Conservation (phyloP, 2,329 filamentous ascomycete genomes). For the Alternaria gaisen region DNA sequence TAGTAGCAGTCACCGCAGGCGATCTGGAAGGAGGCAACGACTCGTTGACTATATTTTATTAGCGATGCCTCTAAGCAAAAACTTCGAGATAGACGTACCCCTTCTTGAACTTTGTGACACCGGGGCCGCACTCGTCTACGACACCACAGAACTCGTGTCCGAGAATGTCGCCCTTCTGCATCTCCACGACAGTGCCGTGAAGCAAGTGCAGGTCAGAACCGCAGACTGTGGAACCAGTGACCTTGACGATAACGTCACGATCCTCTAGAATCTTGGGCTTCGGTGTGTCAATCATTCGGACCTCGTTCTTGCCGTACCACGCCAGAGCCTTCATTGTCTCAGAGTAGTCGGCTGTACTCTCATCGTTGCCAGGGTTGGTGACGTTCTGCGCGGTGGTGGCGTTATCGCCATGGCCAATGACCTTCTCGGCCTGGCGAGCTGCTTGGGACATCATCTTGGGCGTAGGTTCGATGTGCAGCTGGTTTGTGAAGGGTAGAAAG, state of each 20-base stretch:
- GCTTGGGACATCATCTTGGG: slow-evolving; percentile 57
- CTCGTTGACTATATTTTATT: slow-evolving; percentile 60
- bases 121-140: slow-evolving; percentile 57
- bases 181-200: slow-evolving; percentile 58
- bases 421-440: slow-evolving; percentile 72
- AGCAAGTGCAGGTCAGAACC: slow-evolving; percentile 69
- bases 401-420: slow-evolving; percentile 72
- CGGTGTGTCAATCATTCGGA: slow-evolving; percentile 73
- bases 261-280: slow-evolving; percentile 78
- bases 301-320: slow-evolving; percentile 84
- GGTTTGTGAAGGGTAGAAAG: not conserved
- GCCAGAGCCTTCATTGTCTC: slow-evolving; percentile 81
- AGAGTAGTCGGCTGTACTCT: slow-evolving; percentile 55
- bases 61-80: not conserved
- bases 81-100: slow-evolving; percentile 35
- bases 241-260: slow-evolving; percentile 79
- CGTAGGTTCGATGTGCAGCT: slow-evolving; percentile 14
- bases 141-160: slow-evolving; percentile 63
- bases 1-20: slow-evolving; percentile 75
- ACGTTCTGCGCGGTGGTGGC: slow-evolving; percentile 74
- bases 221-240: slow-evolving; percentile 73
- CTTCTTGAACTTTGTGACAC: slow-evolving; percentile 55
- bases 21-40: slow-evolving; percentile 89
- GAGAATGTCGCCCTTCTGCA: slow-evolving; percentile 62
- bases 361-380: slow-evolving; percentile 63